Evolutionary conservation across 768 basidiomycete genomes (phyloP).

Genomic region (Tephrocybe sp.): DNA sequence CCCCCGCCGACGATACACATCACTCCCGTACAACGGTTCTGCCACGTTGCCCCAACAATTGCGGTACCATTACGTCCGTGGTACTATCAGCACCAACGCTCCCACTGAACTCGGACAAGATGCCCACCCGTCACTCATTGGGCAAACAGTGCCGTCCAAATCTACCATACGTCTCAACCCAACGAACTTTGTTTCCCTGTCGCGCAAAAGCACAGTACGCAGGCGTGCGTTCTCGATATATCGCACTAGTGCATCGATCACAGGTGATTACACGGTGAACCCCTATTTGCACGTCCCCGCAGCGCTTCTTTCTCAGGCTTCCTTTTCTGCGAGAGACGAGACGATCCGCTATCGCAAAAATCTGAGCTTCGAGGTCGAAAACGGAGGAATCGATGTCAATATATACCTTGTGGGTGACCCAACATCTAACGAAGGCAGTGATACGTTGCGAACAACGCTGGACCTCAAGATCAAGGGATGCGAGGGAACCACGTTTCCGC

Average conservation of each 20-base stretch:
- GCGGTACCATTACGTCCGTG: slow-evolving; percentile 12
- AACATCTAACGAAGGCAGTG: not conserved
- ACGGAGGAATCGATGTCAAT: slow-evolving; percentile 42
- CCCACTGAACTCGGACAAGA: not conserved
- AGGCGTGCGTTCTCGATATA: slow-evolving; percentile 19
- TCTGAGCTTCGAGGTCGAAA: slow-evolving; percentile 36
- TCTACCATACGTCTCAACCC: slow-evolving; percentile 15
- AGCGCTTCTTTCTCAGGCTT: slow-evolving; percentile 32
- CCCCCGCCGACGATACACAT: slow-evolving; percentile 7
- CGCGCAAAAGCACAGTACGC: slow-evolving; percentile 25
- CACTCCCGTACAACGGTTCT: slow-evolving; percentile 6
- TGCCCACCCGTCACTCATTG: not conserved
- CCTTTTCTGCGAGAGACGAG: slow-evolving; percentile 16
- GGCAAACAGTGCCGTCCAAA: not conserved
- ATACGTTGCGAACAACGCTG: slow-evolving; percentile 27
- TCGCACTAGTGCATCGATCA: slow-evolving; percentile 27
- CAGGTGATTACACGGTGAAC: slow-evolving; percentile 38
- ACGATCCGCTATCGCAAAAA: slow-evolving; percentile 32
- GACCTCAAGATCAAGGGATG: slow-evolving; percentile 29
- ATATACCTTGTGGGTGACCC: slow-evolving; percentile 34
- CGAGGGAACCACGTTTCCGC: slow-evolving; percentile 25
- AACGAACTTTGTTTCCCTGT: slow-evolving; percentile 33
- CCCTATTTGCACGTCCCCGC: slow-evolving; percentile 39
- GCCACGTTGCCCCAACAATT: slow-evolving; percentile 8
- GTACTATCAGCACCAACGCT: slow-evolving; percentile 6